Conservation (phyloP, 768 basidiomycete genomes). For the Russula vinacea region DNA sequence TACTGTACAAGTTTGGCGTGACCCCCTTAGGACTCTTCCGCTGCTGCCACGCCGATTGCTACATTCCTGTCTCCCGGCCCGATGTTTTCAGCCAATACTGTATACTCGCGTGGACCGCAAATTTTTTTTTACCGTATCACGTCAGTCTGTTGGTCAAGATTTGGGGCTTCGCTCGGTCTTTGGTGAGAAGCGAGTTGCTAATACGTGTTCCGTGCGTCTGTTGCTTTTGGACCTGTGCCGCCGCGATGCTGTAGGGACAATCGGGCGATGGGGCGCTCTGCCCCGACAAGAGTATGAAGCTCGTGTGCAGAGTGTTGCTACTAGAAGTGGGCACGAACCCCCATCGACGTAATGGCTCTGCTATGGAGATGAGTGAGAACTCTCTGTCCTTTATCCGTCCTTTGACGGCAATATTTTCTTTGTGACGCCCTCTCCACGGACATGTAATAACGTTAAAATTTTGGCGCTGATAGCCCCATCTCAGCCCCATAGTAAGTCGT, state of each 20-base stretch:
- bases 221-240: not conserved
- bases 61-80: slow-evolving; percentile 11
- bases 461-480: not conserved
- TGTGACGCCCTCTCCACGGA: slow-evolving; percentile 46
- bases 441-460: not conserved
- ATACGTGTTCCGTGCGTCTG: not conserved
- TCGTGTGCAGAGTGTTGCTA: slow-evolving; percentile 43
- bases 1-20: slow-evolving; percentile 51
- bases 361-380: slow-evolving; percentile 38
- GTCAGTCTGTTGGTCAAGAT: slow-evolving; percentile 48
- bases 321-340: slow-evolving; percentile 42
- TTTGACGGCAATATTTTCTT: slow-evolving; percentile 37
- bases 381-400: slow-evolving; percentile 43
- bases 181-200: slow-evolving; percentile 32
- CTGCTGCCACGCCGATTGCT: not conserved
- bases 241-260: slow-evolving; percentile 39
- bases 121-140: slow-evolving; percentile 43
- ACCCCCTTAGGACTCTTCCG: not conserved
- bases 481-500: slow-evolving; percentile 43
- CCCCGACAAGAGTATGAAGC: slow-evolving; percentile 48
- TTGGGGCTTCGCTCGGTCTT: slow-evolving; percentile 40
- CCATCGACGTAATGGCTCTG: slow-evolving; percentile 36
- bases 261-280: slow-evolving; percentile 43
- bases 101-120: slow-evolving; percentile 39
- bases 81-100: slow-evolving; percentile 40